Evolutionary conservation across 352 stramenopile genomes (phyloP).

Genomic region (Phytophthora cryptogea): DNA sequence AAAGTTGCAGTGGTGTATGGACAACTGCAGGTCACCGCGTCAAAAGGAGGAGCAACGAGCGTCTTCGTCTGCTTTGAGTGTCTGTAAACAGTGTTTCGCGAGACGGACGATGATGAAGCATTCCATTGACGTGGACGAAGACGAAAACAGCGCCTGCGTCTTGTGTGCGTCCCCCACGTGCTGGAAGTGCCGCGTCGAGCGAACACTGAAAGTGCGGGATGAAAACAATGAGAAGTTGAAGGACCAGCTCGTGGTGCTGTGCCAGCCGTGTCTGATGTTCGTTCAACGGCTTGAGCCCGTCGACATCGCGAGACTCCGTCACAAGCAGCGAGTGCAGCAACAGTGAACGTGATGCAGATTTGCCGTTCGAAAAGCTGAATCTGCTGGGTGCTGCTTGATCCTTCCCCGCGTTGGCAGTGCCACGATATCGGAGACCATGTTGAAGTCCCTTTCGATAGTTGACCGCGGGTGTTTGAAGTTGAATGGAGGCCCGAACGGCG

Average conservation of each 20-base stretch:
- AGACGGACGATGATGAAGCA: constrained; percentile 15
- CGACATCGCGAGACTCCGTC: constrained; percentile 11
- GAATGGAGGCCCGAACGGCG: neutral
- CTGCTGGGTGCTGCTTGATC: neutral
- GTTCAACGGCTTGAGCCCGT: constrained; percentile 6
- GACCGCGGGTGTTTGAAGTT: constrained; percentile 22
- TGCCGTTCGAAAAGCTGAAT: constrained; percentile 5
- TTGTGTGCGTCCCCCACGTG: constrained; percentile 24
- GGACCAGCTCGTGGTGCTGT: constrained; percentile 18
- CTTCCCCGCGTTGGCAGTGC: neutral
- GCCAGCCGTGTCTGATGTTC: constrained; percentile 21
- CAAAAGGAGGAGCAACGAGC: constrained; percentile 21
- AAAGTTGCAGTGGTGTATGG: constrained; percentile 33
- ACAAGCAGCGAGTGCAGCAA: constrained; percentile 7
- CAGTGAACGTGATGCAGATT: neutral
- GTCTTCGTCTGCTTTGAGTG: constrained; percentile 10
- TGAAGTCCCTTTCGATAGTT: constrained; percentile 17
- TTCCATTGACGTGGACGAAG: neutral
- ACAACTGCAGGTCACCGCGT: constrained; percentile 9
- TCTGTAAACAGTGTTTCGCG: constrained; percentile 16
- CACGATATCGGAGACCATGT: constrained; percentile 17
- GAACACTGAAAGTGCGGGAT: constrained; percentile 13
- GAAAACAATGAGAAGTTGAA: constrained; percentile 12
- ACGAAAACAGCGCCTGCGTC: constrained; percentile 12
- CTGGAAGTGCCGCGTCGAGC: constrained; percentile 17